Conservation (phyloP, 352 stramenopile genomes). For the Plasmopara viticola region DNA sequence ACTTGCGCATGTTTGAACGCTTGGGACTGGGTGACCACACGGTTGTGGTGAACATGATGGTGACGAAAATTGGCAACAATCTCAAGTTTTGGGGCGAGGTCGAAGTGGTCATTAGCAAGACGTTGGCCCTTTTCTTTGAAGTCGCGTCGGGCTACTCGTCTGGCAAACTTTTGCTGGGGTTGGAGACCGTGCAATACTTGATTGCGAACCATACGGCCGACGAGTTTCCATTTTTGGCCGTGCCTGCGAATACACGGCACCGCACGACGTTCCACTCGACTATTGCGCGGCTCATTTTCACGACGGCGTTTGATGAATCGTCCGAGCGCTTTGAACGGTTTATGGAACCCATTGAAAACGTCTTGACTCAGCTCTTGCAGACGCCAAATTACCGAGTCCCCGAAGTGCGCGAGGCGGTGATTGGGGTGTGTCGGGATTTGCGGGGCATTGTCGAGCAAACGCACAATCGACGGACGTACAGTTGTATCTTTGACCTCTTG, state of each 20-base stretch:
- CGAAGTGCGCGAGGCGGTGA: slow-evolving; percentile 86
- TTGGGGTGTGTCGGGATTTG: slow-evolving; percentile 95
- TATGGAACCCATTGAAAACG: slow-evolving; percentile 89
- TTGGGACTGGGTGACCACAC: slow-evolving; percentile 96
- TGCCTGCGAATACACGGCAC: slow-evolving; percentile 91
- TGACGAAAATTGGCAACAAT: slow-evolving; percentile 98
- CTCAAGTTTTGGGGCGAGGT: slow-evolving; percentile 97
- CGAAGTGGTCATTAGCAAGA: slow-evolving; percentile 94
- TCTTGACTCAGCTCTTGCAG: slow-evolving; percentile 76
- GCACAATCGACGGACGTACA: slow-evolving; percentile 95
- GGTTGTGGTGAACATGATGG: slow-evolving; percentile 96
- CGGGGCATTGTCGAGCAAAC: slow-evolving; percentile 94
- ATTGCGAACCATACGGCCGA: slow-evolving; percentile 95
- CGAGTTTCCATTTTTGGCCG: slow-evolving; percentile 95
- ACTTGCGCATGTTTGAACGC: slow-evolving; percentile 96
- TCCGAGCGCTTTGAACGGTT: slow-evolving; percentile 95
- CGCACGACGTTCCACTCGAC: slow-evolving; percentile 97
- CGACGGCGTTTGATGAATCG: slow-evolving; percentile 90
- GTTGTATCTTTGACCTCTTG: slow-evolving; percentile 96
- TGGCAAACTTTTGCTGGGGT: slow-evolving; percentile 94
- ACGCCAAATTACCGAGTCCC: slow-evolving; percentile 65
- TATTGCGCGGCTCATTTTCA: slow-evolving; percentile 94
- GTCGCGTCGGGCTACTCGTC: slow-evolving; percentile 95
- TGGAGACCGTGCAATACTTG: slow-evolving; percentile 97
- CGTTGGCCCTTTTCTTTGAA: slow-evolving; percentile 95